phyloP scores from a whole-genome alignment of 2,329 filamentous ascomycete species.

The Penicillium sp. region DNA sequence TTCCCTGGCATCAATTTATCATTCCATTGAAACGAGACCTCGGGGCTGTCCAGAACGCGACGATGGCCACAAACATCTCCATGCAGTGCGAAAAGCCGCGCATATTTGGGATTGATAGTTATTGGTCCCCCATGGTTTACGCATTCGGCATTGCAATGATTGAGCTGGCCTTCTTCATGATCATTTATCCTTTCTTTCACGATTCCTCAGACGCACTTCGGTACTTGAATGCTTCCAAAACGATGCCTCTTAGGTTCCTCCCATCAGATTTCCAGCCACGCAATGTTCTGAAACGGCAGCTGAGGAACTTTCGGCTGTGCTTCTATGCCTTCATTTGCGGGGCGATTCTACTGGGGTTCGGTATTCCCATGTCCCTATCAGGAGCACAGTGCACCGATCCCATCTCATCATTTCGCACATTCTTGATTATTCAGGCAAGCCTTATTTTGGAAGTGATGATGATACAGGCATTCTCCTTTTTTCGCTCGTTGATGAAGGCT shows the following conservation, averaged over 20 bases:
- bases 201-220: no score
- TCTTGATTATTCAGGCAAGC: background rate
- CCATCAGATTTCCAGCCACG: background rate
- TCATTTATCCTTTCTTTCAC: background rate
- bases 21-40: slow-evolving; percentile 36
- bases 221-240: background rate
- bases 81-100: background rate
- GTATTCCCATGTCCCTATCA: background rate
- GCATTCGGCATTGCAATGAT: background rate
- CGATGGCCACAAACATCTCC: background rate
- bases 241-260: background rate
- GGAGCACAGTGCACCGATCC: background rate
- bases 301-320: background rate
- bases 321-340: background rate
- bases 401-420: background rate
- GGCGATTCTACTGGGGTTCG: background rate
- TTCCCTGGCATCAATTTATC: slow-evolving; percentile 46
- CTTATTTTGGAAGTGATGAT: background rate
- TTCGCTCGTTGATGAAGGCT: background rate
- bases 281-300: background rate
- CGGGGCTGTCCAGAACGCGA: background rate
- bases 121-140: background rate
- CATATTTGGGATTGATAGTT: background rate
- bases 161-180: background rate
- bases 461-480: background rate